Evolutionary conservation across 139 green algal species (phyloP), one percentile per base, ranked within the genome.

Genomic region (Zygnema cylindricum): DNA sequence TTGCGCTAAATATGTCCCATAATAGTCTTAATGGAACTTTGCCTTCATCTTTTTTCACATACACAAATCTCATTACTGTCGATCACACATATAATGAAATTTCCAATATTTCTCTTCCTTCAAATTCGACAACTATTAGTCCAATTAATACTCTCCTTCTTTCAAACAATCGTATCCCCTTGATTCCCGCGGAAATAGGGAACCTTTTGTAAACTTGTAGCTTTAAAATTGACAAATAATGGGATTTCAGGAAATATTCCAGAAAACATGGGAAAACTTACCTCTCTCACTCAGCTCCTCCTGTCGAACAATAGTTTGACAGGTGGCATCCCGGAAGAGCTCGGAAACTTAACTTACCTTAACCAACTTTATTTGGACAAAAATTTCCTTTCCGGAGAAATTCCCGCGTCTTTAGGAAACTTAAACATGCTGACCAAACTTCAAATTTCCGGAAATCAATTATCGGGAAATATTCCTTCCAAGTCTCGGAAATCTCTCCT

Each of bases 381-480:
- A 43, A 84, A 55, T 33, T 55, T 3, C 11, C 35, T 49, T 33
- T 84, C 77, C 2, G 77, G 77, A 3, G 3, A 33, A 2, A 84
- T 84, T 84, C 77, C 77, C 33, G 25, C 77, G 3, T 84, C 35
- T 49, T 7, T 84, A 32, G 77, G 77, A 54, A 3, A 55, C 2
- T 54, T 84, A 39, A 84, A 2, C n/a, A 84, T 25, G 25, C 77
- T 84, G 30, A 2, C 2, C 2, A 2, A 84, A 3, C 77, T 84
- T 7, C 21, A 84, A 3, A 32, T 84, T 21, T 21, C 2, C 33
- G 2, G 3, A 2, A 84, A 84, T 33, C 36, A 43, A 21, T 39
- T 84, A 21, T 71, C 77, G 7, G 77, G 77, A 35, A 25, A 43
- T 32, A 84, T 84, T 41, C 77, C 77, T 32, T 84, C n/a, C 77